A percentile compares a stretch with the other conserved stretches of the same genome.
phyloP scores from a whole-genome alignment of 306 rosid species.

The Lupinus albus region DNA sequence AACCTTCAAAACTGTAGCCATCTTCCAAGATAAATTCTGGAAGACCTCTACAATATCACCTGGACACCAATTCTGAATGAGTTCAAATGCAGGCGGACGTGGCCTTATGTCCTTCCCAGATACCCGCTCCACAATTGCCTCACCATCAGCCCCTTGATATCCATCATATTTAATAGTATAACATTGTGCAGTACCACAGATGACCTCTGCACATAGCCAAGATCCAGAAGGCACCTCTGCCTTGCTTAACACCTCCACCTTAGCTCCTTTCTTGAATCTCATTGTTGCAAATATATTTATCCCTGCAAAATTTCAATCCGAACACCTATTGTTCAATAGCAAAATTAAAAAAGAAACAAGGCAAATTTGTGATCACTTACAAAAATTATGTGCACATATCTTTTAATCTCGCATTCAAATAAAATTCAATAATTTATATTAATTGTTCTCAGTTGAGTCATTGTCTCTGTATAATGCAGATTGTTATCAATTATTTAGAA shows the following conservation, averaged over 20 bases:
- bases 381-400: too few relatives aligned
- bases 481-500: neutral
- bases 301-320: conserved; percentile 26
- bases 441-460: too few relatives aligned
- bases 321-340: conserved; percentile 37
- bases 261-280: conserved; percentile 83
- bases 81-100: conserved; percentile 65
- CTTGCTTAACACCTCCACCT: conserved; percentile 81
- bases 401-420: too few relatives aligned
- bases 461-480: neutral
- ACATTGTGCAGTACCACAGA: conserved; percentile 66
- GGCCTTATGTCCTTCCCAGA: conserved; percentile 75
- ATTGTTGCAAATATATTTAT: conserved; percentile 42
- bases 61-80: conserved; percentile 58
- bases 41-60: conserved; percentile 88
- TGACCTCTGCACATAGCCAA: conserved; percentile 84
- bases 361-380: too few relatives aligned
- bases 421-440: too few relatives aligned
- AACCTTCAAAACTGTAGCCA: conserved; percentile 80
- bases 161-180: conserved; percentile 75
- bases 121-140: conserved; percentile 60
- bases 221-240: conserved; percentile 79
- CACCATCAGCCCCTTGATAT: conserved; percentile 42
- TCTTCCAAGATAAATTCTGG: conserved; percentile 74
- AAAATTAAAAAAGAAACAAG: conserved; percentile 35